Evolutionary conservation across 768 basidiomycete species (phyloP).

Genomic region (Phaeotremella skinneri): DNA sequence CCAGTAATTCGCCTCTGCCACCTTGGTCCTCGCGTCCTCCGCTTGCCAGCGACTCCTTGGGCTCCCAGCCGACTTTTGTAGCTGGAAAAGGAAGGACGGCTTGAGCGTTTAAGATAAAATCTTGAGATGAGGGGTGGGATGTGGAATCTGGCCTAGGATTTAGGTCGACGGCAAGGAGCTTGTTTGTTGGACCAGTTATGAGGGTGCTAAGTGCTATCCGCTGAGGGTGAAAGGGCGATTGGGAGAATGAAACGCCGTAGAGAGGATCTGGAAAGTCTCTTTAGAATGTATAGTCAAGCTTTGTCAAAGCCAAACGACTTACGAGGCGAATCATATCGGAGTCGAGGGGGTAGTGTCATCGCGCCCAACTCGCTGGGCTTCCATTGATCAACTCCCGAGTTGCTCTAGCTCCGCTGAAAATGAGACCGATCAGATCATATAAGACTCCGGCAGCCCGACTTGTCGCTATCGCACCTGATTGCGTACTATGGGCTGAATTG

Average conservation of each 20-base stretch:
- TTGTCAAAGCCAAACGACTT: constrained; percentile 53
- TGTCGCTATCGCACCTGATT: too few species aligned
- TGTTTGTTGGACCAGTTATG: constrained; percentile 63
- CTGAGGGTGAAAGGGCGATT: constrained; percentile 69
- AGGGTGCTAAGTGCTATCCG: constrained; percentile 83
- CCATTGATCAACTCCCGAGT: neutral
- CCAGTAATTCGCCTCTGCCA: constrained; percentile 70
- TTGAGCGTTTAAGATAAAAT: constrained; percentile 82
- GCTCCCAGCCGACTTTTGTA: constrained; percentile 91
- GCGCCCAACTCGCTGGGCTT: neutral
- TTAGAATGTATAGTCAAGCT: constrained; percentile 43
- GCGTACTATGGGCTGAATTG: too few species aligned
- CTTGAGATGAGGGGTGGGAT: constrained; percentile 76
- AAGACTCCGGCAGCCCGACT: neutral
- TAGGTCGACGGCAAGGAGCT: constrained; percentile 34
- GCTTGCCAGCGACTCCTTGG: constrained; percentile 62
- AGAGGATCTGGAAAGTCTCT: constrained; percentile 36
- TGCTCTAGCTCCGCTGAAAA: too few species aligned
- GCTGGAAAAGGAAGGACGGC: constrained; percentile 87
- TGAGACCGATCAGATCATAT: too few species aligned
- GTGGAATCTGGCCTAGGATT: constrained; percentile 58
- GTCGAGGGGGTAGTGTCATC: constrained; percentile 48
- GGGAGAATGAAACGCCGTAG: constrained; percentile 49
- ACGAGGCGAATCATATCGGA: constrained; percentile 85
- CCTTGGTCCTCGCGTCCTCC: constrained; percentile 20